Conservation (phyloP, 192 early-diverging fungal genomes). For the Gryganskiella cystojenkinii region DNA sequence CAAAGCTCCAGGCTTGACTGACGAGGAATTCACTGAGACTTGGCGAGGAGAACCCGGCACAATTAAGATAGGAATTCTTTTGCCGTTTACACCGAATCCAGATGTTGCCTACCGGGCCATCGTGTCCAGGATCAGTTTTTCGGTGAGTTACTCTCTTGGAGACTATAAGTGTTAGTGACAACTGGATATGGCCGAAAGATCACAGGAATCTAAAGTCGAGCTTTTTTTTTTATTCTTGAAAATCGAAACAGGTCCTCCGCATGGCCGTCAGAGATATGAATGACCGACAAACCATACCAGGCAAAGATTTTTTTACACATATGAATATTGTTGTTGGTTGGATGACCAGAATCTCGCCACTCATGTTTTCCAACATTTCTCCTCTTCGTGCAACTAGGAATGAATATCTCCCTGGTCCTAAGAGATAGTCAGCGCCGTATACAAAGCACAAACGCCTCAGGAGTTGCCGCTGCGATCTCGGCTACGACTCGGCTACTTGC, state of each 20-base stretch:
- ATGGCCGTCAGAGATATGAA: conserved; percentile 44
- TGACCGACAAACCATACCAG: conserved; percentile 31
- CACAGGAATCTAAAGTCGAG: too few relatives aligned
- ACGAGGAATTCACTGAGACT: conserved; percentile 30
- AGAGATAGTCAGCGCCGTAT: conserved; percentile 37
- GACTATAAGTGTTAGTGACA: too few relatives aligned
- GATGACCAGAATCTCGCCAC: too few relatives aligned
- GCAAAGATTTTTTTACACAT: background rate
- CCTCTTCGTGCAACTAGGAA: conserved; percentile 5
- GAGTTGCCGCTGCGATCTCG: conserved; percentile 35
- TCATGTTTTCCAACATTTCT: too few relatives aligned
- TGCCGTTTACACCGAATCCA: conserved; percentile 17
- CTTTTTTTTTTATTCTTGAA: background rate
- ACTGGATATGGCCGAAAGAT: too few relatives aligned
- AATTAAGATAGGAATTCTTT: conserved; percentile 32
- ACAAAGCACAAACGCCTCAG: conserved; percentile 20
- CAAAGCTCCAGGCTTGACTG: conserved; percentile 17
- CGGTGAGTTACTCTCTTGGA: conserved; percentile 26
- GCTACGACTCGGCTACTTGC: conserved; percentile 23
- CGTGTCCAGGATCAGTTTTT: conserved; percentile 23
- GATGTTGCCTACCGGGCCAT: background rate
- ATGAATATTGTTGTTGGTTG: too few relatives aligned
- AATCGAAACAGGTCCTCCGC: conserved; percentile 23
- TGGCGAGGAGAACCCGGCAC: conserved; percentile 17
- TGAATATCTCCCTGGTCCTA: conserved; percentile 36